Base-by-base conservation (phyloP, 805 yeast genomes). In the Pichia nakasei region DNA sequence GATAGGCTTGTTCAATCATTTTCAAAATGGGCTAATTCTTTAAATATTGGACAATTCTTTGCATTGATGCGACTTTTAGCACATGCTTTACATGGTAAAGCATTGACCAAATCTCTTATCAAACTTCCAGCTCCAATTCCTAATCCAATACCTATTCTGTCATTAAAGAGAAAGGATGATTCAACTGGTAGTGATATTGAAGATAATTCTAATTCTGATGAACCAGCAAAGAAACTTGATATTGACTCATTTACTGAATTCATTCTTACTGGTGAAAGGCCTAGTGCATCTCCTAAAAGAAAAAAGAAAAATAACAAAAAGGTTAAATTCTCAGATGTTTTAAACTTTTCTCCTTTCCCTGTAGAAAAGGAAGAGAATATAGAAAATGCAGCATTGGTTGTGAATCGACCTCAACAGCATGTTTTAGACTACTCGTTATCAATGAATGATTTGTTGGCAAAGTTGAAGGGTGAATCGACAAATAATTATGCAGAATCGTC, bases 41-140 rank as follows among this genome's bases (percentile, higher is more conserved):
- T 91, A 44, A 88, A 86, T 54, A 80, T 88, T 43, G 95, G 95
- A 6, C 94, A 88, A 60, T 91, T 93, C 64, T 93, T 85, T 65
- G 96, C 95, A 0, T 72, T 87, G 32, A 59, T 91, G 43, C 70
- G 98, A 53, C 72, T 93, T 19, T 72, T 88, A 13, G 75, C 95
- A 18, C 96, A 86, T 59, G 60, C 85, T 17, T 39, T 64, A 2
- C 53, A 60, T 29, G 82, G 82, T 2, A 53, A 61, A 29, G 58
- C 69, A n/a, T 82, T 86, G 3, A 60, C 68, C 22, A 65, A 86
- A 49, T 61, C 67, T 20, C 63, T 79, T 56, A 73, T 86, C 32
- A 61, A 67, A 44, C 51, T 60, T 8, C 67, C 70, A 3, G 84
- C 94, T 0, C 76, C 84, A 0, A 75, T 86, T 17, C 94, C 95